phyloP scores from a whole-genome alignment of 805 yeast genomes.

The Hanseniaspora jakobsenii region DNA sequence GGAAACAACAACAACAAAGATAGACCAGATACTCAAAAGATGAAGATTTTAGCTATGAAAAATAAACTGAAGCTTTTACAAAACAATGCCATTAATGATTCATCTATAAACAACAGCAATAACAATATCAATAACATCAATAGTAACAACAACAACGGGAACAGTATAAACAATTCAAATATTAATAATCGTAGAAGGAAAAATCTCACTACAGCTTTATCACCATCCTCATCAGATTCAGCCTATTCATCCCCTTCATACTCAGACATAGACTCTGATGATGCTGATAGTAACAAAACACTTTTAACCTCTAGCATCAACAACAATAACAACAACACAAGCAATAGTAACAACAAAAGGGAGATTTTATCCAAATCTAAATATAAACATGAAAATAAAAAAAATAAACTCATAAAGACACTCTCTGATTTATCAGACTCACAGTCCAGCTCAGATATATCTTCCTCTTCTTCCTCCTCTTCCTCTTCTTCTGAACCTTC shows the following conservation, averaged over 20 bases:
- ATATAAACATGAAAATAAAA: too few species aligned
- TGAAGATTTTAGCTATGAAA: constrained; percentile 17
- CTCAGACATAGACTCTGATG: too few species aligned
- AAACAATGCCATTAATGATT: too few species aligned
- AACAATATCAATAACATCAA: constrained; percentile 35
- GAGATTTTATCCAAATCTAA: too few species aligned
- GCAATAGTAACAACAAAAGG: too few species aligned
- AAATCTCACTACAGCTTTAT: neutral
- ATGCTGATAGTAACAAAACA: too few species aligned
- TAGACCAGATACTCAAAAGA: too few species aligned
- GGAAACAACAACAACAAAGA: constrained; percentile 11
- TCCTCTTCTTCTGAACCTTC: too few species aligned
- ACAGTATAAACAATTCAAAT: constrained; percentile 20
- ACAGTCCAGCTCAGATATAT: neutral
- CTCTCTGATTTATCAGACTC: neutral
- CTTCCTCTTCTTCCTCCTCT: too few species aligned
- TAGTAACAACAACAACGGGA: constrained; percentile 19
- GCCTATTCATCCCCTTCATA: too few species aligned
- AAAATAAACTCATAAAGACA: neutral
- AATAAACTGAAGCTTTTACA: constrained; percentile 24
- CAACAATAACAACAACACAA: too few species aligned
- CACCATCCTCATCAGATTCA: neutral
- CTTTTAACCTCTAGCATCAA: too few species aligned
- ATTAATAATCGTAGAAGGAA: constrained; percentile 32
- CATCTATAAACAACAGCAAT: neutral